Evolutionary conservation across 2,329 filamentous ascomycete genomes (phyloP).

Genomic region (Byssochlamys sp.): DNA sequence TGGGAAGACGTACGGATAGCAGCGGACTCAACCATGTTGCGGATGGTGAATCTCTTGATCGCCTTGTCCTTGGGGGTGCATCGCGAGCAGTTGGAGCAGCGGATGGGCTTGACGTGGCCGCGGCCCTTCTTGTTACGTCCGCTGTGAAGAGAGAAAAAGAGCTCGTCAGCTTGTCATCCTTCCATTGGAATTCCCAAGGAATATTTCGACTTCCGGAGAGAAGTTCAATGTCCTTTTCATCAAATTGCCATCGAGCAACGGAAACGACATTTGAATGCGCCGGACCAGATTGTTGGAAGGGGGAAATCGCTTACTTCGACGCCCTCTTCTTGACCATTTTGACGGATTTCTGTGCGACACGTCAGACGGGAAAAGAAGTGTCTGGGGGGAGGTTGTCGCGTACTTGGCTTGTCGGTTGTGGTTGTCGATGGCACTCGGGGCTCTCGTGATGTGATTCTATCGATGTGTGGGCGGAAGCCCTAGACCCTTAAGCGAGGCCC

Average conservation of each 20-base stretch:
- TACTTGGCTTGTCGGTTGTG: slow-evolving; percentile 33
- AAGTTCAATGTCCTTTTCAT: slow-evolving; percentile 10
- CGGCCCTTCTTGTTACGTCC: slow-evolving; percentile 99
- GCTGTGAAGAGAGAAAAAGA: slow-evolving; percentile 43
- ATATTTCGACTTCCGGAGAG: slow-evolving; percentile 6
- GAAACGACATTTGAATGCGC: neutral
- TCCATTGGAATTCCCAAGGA: slow-evolving; percentile 1
- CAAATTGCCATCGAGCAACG: neutral
- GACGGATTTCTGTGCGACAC: slow-evolving; percentile 39
- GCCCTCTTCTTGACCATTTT: slow-evolving; percentile 69
- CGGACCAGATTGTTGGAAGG: slow-evolving; percentile 7
- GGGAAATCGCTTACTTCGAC: slow-evolving; percentile 52
- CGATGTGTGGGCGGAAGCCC: slow-evolving; percentile 28
- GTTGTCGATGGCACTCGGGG: slow-evolving; percentile 29
- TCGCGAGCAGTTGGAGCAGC: slow-evolving; percentile 78
- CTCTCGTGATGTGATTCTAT: slow-evolving; percentile 23
- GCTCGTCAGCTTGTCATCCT: slow-evolving; percentile 23
- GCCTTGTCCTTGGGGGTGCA: slow-evolving; percentile 99
- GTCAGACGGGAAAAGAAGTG: slow-evolving; percentile 20
- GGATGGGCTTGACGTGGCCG: slow-evolving; percentile 99
- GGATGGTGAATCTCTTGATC: slow-evolving; percentile 99
- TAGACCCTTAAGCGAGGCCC: slow-evolving; percentile 31
- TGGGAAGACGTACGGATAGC: slow-evolving; percentile 77
- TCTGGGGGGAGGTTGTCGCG: slow-evolving; percentile 18
- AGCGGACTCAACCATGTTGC: slow-evolving; percentile 99